A percentile compares a stretch with the other conserved stretches of the same genome.
Evolutionary conservation across 768 basidiomycete genomes (phyloP).

Genomic region (Kwoniella mangroviensis): DNA sequence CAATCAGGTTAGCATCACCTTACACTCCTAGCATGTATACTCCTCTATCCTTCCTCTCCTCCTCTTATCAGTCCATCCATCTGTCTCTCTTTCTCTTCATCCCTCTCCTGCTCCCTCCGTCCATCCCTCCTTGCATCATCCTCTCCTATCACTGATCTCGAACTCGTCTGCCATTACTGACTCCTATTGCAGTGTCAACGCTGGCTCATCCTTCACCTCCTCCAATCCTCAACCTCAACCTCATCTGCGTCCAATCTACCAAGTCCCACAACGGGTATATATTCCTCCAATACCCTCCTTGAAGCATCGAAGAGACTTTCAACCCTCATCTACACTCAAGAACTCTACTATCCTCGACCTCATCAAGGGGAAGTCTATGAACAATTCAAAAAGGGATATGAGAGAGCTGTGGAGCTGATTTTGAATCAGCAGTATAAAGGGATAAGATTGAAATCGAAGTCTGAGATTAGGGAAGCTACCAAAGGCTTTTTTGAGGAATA

Average conservation of each 20-base stretch:
- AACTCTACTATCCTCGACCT: constrained; percentile 8
- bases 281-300: not conserved
- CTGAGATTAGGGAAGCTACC: not conserved
- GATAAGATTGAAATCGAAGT: not conserved
- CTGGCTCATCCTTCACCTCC: not conserved
- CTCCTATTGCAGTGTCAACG: not conserved
- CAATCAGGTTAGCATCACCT: not conserved
- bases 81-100: too few species aligned
- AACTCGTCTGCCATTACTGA: not conserved
- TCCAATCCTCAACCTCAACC: not conserved
- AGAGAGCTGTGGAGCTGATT: not conserved
- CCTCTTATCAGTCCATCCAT: too few species aligned
- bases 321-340: constrained; percentile 4
- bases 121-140: not conserved
- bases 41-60: too few species aligned
- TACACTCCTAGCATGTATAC: too few species aligned
- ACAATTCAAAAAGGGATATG: constrained; percentile 1
- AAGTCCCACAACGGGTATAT: not conserved
- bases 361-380: not conserved
- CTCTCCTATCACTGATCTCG: not conserved
- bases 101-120: not conserved
- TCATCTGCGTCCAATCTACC: not conserved
- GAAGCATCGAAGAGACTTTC: not conserved
- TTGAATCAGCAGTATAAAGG: not conserved
- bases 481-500: constrained; percentile 7